Evolutionary conservation across 768 basidiomycete species (phyloP), one percentile per base, ranked within the genome.

Genomic region (Leccinellum luteum): DNA sequence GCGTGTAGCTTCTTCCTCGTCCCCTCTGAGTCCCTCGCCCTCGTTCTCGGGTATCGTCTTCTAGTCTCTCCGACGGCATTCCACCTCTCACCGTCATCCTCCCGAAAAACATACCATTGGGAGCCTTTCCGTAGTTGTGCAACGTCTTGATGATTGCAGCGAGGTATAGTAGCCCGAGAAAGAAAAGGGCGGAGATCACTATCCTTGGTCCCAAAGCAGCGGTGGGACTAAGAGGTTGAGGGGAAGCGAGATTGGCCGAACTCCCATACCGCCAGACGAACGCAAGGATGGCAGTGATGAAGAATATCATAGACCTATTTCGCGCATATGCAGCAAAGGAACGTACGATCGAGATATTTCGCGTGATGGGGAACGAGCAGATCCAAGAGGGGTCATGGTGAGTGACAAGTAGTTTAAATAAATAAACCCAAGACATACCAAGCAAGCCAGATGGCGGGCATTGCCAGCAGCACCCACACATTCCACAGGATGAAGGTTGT

Each of bases 401-500:
- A 64, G 38, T 5, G 21, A 4, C 48, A 19, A 25, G 44, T 35
- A n/a, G 2, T 21, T 19, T 44, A 19, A 21, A 47, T 44, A 19
- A 21, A 47, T 12, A 14, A 38, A 21, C 6, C 2, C 3, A 23
- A 13, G 51, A 73, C 69, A 28, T 34, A 85, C 87, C 86, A 90
- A 8, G 86, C 80, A 56, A 89, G 80, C 84, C 86, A 90, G 10
- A 89, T 72, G 0, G 80, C 82, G 0, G 89, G 89, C 75, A 85
- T 79, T 0, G 85, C 82, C 28, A 89, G 75, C 19, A 88, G 59
- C 1, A 87, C 80, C 85, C 86, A 87, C 17, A 87, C 82, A 58
- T 89, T 89, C 86, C 87, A 82, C 43, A 76, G 63, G 35, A 81
- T 76, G 31, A 75, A 70, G 0, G 80, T 78, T 27, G 77, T 77